Base-by-base conservation (phyloP, 2,329 filamentous ascomycete species). In the Apiospora rasikravindrae region DNA sequence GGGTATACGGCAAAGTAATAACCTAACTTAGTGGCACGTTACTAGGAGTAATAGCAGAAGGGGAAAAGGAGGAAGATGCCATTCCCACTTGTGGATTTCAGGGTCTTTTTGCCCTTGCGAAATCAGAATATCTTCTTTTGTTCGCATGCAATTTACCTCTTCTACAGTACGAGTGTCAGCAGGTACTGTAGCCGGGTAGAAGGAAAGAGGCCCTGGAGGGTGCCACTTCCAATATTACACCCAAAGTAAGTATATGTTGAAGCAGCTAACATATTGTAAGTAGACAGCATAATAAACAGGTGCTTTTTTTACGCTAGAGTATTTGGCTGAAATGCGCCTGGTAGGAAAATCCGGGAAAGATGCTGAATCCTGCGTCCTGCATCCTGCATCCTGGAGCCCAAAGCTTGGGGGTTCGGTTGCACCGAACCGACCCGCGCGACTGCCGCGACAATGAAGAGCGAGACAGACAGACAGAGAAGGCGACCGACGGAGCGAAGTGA, bases 1-100 rank as follows among this genome's bases (percentile, higher is more conserved):
- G 53, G 53, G 53, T 61, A 61, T 61, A 61, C 53, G 53, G 53
- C 53, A 61, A 53, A 26, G 53, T 61, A 61, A 61, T 61, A 61
- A n/a, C 53, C 29, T 61, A 61, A 37, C 53, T 22, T 61, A 61
- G 53, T 61, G 53, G 53, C 53, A 22, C 53, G 37, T 61, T 61
- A 11, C 53, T 61, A 61, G 29, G 53, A 61, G 53, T 37, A 61
- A 61, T 37, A 22, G 29, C 29, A 57, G 51, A n/a, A 37, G 53
- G 53, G 53, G 53, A 22, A 61, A 37, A 61, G 53, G 53, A 61
- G 53, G 53, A 29, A 61, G 53, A 61, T 29, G 53, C 53, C 29
- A 61, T 61, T 61, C 53, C 53, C 53, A 61, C 53, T 22, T 61
- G 53, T 61, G 29, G 53, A 61, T 61, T 61, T 61, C 53, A 61